phyloP scores from a whole-genome alignment of 345 rosid species.

The Cochlearia excelsa region DNA sequence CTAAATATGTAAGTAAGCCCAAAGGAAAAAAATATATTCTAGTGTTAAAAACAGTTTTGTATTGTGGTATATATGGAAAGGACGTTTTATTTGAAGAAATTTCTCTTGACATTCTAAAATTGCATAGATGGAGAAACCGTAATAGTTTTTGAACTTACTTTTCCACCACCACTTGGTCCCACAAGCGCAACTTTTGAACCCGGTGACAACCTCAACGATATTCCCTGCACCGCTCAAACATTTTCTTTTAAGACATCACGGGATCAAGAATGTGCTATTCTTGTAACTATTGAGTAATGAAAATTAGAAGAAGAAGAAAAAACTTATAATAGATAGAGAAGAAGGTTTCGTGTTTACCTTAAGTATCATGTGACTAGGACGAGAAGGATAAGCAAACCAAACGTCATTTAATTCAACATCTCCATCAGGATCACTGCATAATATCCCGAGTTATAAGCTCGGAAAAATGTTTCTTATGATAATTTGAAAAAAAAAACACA shows the following conservation, averaged over 20 bases:
- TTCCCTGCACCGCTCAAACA: slow-evolving; percentile 51
- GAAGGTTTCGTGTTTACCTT: slow-evolving; percentile 46
- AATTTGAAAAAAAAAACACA: neutral
- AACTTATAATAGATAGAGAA: neutral
- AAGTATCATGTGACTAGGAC: slow-evolving; percentile 83
- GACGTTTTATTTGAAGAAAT: no score
- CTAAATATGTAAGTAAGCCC: no score
- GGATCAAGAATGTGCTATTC: neutral
- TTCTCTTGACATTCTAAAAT: no score
- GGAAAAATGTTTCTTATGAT: neutral
- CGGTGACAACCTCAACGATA: slow-evolving; percentile 71
- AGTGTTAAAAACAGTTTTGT: no score
- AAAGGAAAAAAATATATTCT: no score
- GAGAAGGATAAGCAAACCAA: slow-evolving; percentile 98
- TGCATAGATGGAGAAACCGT: no score
- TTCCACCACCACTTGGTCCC: slow-evolving; percentile 98
- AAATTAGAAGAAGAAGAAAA: neutral
- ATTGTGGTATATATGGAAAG: no score
- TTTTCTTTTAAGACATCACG: no score
- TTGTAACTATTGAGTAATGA: neutral
- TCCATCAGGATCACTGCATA: slow-evolving; percentile 72
- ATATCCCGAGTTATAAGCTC: neutral
- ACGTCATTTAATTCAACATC: slow-evolving; percentile 84
- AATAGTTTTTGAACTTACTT: slow-evolving; percentile 42
- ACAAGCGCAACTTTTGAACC: slow-evolving; percentile 93